Percentiles rank a stretch among this genome's conserved stretches.
phyloP scores from a whole-genome alignment of 257 asterid species.

The Solanum rostratum region DNA sequence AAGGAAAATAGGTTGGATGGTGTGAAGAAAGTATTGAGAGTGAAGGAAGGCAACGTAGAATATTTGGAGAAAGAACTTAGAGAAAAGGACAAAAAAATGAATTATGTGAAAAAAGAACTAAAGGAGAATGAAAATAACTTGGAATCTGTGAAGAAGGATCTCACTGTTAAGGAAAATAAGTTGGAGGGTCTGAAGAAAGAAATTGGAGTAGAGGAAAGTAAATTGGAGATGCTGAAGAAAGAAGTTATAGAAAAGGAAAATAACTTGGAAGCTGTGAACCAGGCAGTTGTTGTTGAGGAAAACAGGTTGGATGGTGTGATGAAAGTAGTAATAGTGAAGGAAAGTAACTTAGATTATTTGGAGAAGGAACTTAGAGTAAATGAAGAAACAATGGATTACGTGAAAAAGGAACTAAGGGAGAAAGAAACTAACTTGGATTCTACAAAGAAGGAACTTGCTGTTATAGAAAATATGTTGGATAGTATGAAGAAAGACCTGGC shows the following conservation, averaged over 20 bases:
- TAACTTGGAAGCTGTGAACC: background rate
- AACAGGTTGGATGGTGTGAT: background rate
- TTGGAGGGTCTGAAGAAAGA: constrained; percentile 1
- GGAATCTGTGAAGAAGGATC: background rate
- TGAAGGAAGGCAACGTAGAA: background rate
- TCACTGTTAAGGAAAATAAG: background rate
- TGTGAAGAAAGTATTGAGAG: background rate
- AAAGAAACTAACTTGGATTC: background rate
- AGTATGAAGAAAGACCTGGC: background rate
- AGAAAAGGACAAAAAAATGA: background rate
- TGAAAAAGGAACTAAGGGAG: background rate
- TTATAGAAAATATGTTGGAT: background rate
- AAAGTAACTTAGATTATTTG: background rate
- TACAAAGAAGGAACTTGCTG: background rate
- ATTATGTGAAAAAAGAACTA: background rate
- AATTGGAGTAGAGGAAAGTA: background rate
- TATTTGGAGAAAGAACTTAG: background rate
- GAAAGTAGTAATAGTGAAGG: background rate
- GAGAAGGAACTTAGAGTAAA: background rate
- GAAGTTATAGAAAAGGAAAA: background rate
- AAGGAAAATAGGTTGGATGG: background rate
- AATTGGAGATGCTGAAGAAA: background rate
- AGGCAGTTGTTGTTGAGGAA: background rate
- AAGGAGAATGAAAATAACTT: background rate
- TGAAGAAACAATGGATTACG: background rate